Evolutionary conservation across 306 rosid genomes (phyloP).

Genomic region (Corylus americana): DNA sequence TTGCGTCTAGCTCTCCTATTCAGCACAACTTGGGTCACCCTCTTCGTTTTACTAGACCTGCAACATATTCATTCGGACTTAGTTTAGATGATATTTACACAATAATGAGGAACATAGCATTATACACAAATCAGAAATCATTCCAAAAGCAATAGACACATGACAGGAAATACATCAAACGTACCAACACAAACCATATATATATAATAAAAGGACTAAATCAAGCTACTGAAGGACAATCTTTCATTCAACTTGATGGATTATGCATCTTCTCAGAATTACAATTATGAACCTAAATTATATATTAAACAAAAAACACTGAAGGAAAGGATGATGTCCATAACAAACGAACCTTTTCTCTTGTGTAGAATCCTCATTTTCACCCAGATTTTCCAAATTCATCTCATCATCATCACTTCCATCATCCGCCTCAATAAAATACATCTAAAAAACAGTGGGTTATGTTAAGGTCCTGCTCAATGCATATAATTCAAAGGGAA

Average conservation of each 20-base stretch:
- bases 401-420: slow-evolving; percentile 63
- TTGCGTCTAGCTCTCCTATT: slow-evolving; percentile 75
- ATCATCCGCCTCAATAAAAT: slow-evolving; percentile 77
- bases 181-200: slow-evolving; percentile 12
- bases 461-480: neutral
- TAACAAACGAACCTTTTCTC: slow-evolving; percentile 55
- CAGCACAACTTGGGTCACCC: slow-evolving; percentile 68
- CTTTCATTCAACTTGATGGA: neutral
- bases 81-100: neutral
- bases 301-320: neutral
- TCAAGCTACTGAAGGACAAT: neutral
- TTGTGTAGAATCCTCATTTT: slow-evolving; percentile 41
- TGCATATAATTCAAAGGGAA: neutral
- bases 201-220: neutral
- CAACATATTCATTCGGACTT: slow-evolving; percentile 17
- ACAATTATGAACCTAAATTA: neutral
- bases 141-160: neutral
- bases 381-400: slow-evolving; percentile 46
- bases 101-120: neutral
- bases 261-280: too few relatives aligned
- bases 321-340: neutral
- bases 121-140: slow-evolving; percentile 2
- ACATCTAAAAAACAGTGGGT: slow-evolving; percentile 50
- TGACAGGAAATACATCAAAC: neutral
- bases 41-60: slow-evolving; percentile 61